Base-by-base conservation (phyloP, 2,329 filamentous ascomycete genomes). In the Claviceps purpurea region DNA sequence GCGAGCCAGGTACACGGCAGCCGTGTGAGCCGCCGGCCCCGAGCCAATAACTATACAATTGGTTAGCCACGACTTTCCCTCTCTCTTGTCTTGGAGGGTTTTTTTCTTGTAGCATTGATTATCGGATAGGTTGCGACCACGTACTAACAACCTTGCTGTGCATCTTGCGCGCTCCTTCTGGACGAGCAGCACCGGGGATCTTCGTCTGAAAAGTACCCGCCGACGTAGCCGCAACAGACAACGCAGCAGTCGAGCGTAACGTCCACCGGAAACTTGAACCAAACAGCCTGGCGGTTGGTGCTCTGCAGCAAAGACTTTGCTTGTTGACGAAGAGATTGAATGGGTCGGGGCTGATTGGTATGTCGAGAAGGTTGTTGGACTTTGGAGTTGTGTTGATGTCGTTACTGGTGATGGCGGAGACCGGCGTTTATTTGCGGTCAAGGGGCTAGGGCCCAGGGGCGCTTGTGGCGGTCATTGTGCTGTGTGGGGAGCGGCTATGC, bases 1-100 rank as follows among this genome's bases (percentile, higher is more conserved):
- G 66, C 93, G 86, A 47, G 90, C 86, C 62, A 96, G 84, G 73
- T 98, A 98, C 67, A 98, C 83, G 68, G 93, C 93, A 56, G 93
- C 93, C 47, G 93, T 98, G 74, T 98, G 93, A 71, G 90, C 93
- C 61, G 90, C 93, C 57, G 93, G 93, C 75, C 93, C 93, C 56
- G 93, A 98, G 75, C 93, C 90, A 72, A 88, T 85, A 65, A 89
- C 79, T 82, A 22, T 18, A 46, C 37, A 55, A 56, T 43, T 34
- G 42, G n/a, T 48, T 4, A 47, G 34, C 38, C 26, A 30, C 14
- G 16, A 18, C 22, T 22, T 44, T 22, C 18, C n/a, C 4, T 18
- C 16, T 22, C 4, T 44, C 20, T 39, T 26, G 7, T 14, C 24
- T 26, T 42, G 30, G 30, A 4, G 30, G 8, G 1, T 22, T 43